These are phyloP conservation scores for Leishmania aethiopica DNA, from an alignment of 208 protist species.

Conservation along the genomic window DNA sequence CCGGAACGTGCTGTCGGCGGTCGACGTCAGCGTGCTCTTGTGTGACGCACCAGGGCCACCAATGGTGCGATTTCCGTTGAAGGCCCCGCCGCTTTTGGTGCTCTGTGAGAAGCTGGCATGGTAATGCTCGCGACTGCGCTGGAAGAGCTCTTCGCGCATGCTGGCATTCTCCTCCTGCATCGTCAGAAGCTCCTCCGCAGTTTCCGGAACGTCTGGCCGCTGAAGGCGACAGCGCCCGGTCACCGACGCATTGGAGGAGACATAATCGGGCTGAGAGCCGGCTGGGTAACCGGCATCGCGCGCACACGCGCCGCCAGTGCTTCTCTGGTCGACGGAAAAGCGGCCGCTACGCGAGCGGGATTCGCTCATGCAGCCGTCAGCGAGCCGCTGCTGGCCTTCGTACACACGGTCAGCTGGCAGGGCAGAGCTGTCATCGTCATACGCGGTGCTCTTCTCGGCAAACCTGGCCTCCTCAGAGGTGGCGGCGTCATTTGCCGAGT, in stretches of 20 bases:
- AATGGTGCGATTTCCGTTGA: constrained; percentile 4
- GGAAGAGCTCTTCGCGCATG: constrained; percentile 48
- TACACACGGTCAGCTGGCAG: neutral
- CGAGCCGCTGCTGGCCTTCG: neutral
- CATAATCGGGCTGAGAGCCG: neutral
- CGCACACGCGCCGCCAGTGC: neutral
- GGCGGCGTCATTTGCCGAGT: neutral
- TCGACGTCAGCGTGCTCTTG: constrained; percentile 4
- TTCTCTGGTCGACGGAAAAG: neutral
- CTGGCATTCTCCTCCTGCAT: constrained; percentile 49
- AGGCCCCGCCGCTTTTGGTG: constrained; percentile 5
- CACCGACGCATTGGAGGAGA: neutral
- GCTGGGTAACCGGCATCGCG: neutral
- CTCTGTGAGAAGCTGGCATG: constrained; percentile 19
- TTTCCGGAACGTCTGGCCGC: constrained; percentile 32
- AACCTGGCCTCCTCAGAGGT: neutral
- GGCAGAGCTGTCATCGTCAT: neutral
- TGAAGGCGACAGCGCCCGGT: constrained; percentile 4
- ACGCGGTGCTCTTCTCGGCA: neutral
- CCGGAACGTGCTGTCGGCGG: neutral
- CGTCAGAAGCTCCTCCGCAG: constrained; percentile 42
- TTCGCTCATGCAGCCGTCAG: constrained; percentile 4
- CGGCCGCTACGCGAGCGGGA: neutral
- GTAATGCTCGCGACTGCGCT: constrained; percentile 38
- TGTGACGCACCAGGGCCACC: neutral